Percentiles rank a stretch among this genome's conserved stretches.
phyloP scores from a whole-genome alignment of 2,329 filamentous ascomycete genomes.

The Botrytis medusae region DNA sequence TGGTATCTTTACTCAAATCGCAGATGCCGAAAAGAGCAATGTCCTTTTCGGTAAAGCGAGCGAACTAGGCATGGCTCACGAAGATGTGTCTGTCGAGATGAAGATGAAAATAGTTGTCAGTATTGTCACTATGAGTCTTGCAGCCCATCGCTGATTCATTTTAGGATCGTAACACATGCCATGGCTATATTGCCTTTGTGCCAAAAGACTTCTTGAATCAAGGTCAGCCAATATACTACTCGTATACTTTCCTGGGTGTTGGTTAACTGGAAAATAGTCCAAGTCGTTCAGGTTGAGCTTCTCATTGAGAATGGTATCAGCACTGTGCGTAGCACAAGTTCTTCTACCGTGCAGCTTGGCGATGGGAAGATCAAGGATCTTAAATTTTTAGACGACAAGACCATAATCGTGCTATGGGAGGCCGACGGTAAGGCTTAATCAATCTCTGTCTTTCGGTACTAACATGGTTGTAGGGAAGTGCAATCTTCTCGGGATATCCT shows the following conservation, averaged over 20 bases:
- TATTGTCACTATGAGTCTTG: not conserved
- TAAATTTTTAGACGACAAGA: constrained; percentile 36
- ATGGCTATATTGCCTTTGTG: constrained; percentile 32
- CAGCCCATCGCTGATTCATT: constrained; percentile 2
- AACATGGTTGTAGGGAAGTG: constrained; percentile 14
- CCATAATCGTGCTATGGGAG: constrained; percentile 37
- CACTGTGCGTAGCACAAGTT: constrained; percentile 28
- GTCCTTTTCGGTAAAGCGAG: constrained; percentile 62
- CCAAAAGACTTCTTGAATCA: constrained; percentile 29
- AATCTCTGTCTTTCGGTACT: not conserved
- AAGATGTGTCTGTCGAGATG: constrained; percentile 33
- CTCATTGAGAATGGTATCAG: constrained; percentile 39
- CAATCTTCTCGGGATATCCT: constrained; percentile 34
- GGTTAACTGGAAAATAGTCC: constrained; percentile 29
- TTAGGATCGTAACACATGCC: constrained; percentile 28
- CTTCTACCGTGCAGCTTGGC: constrained; percentile 33
- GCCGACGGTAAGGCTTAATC: constrained; percentile 28
- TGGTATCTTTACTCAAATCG: constrained; percentile 65
- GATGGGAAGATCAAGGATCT: constrained; percentile 38
- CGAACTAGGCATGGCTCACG: constrained; percentile 28
- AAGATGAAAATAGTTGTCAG: constrained; percentile 33
- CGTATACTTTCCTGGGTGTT: no score
- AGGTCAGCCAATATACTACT: constrained; percentile 28
- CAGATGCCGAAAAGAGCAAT: constrained; percentile 66
- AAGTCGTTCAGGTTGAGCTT: constrained; percentile 34